Base-by-base conservation (phyloP, 2,329 filamentous ascomycete species). In the Aspergillus sergii region DNA sequence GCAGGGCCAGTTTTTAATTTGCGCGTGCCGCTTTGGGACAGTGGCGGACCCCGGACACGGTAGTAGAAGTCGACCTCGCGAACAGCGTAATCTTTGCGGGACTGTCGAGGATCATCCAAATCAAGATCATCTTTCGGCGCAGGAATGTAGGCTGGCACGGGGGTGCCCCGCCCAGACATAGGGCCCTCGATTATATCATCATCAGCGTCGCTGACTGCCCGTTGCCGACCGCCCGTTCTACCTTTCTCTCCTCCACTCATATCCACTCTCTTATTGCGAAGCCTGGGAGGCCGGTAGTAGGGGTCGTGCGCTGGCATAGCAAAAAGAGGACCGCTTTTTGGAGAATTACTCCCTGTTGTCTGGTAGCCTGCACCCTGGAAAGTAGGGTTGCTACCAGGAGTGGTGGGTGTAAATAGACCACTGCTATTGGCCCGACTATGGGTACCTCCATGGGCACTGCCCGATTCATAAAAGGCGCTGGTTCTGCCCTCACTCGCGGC, bases 51-150 rank as follows among this genome's bases (percentile, higher is more conserved):
- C 39, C 95, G 88, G 21, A 96, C 91, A 11, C 93, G 91, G 72
- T 99, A 98, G 79, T 98, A 98, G 72, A 97, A 97, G 76, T 99
- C 95, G 0, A 96, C 93, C 77, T 99, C 95, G 61, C 95, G 90
- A 0, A 94, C 95, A 2, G 94, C 90, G 74, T 98, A 98, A 73
- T 99, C 94, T 1, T 91, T 89, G 54, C 88, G 85, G 87, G 89
- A 62, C 79, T 81, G 67, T 69, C 76, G 66, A 66, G 78, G 76
- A 57, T 85, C 81, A 21, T 83, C 81, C 9, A 84, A 77, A 51
- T 85, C 83, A n/a, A 84, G 81, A 62, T 88, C 85, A 16, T 85
- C 85, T 64, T 78, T 79, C n/a, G 79, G 75, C 11, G 80, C 79
- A 23, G 83, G 81, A 34, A 87, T 73, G 70, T 86, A 86, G 8